Percentiles rank a stretch among this genome's conserved stretches.
These are phyloP conservation scores for Gossypium thurberi DNA, from an alignment of 345 rosid species.

Conservation along the genomic window DNA sequence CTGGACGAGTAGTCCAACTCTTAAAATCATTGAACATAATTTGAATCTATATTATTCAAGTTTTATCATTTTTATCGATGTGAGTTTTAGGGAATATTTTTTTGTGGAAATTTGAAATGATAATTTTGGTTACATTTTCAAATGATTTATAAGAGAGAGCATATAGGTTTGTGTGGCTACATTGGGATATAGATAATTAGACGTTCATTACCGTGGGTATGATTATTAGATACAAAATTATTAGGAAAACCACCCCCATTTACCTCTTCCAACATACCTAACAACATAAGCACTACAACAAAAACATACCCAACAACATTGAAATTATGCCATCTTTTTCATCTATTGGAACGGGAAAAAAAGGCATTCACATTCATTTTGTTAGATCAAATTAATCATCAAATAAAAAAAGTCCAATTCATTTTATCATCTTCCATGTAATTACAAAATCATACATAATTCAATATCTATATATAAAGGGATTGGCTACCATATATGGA, in stretches of 20 bases:
- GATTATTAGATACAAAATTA: slow-evolving; percentile 18
- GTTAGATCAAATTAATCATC: too few relatives aligned
- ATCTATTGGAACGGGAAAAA: neutral
- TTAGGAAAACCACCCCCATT: slow-evolving; percentile 15
- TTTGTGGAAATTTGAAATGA: too few relatives aligned
- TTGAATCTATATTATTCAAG: too few relatives aligned
- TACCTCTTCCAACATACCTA: slow-evolving; percentile 15
- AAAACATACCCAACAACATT: too few relatives aligned
- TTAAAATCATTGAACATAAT: too few relatives aligned
- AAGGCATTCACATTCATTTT: too few relatives aligned
- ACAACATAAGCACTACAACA: neutral
- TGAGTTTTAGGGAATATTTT: neutral
- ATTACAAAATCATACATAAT: neutral
- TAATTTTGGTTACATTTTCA: neutral
- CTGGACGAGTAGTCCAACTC: rapidly evolving
- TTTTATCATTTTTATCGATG: neutral
- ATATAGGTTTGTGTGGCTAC: neutral
- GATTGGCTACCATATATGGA: too few relatives aligned
- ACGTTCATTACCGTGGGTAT: neutral
- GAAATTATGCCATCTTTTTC: neutral
- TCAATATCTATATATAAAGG: too few relatives aligned
- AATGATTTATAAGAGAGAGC: neutral
- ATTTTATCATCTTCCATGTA: neutral
- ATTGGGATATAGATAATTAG: slow-evolving; percentile 5
- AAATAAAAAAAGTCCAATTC: neutral